phyloP scores from a whole-genome alignment of 768 basidiomycete species.

The Asterophora parasitica region DNA sequence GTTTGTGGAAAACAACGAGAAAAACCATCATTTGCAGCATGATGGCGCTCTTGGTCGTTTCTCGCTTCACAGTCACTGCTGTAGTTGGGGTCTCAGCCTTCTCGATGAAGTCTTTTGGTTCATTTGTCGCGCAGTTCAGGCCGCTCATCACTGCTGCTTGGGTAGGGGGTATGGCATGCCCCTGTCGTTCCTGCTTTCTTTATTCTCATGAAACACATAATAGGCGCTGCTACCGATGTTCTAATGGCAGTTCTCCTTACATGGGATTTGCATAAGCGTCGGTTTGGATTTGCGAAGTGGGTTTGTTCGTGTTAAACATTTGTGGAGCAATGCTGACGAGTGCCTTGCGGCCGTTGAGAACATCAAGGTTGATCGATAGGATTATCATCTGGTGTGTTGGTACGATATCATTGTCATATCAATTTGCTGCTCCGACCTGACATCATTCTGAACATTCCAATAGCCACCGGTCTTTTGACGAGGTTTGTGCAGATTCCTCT shows the following conservation, averaged over 20 bases:
- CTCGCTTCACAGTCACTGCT: not conserved
- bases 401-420: too few relatives aligned
- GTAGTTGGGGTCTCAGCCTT: not conserved
- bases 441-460: too few relatives aligned
- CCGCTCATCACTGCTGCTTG: not conserved
- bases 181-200: too few relatives aligned
- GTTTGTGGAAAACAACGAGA: not conserved
- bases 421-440: too few relatives aligned
- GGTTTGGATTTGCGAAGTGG: not conserved
- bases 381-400: not conserved
- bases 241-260: not conserved
- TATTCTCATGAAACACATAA: too few relatives aligned
- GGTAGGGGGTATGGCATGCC: not conserved
- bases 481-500: not conserved
- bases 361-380: not conserved
- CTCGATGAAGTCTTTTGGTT: too few relatives aligned
- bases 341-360: not conserved
- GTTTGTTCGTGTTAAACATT: too few relatives aligned
- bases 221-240: not conserved
- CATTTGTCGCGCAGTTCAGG: not conserved
- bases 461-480: not conserved
- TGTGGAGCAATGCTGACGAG: too few relatives aligned
- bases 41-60: too few relatives aligned
- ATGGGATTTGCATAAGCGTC: not conserved
- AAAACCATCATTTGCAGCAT: too few relatives aligned